phyloP scores from a whole-genome alignment of 441 rosid species.

The Adansonia madagascariensis region DNA sequence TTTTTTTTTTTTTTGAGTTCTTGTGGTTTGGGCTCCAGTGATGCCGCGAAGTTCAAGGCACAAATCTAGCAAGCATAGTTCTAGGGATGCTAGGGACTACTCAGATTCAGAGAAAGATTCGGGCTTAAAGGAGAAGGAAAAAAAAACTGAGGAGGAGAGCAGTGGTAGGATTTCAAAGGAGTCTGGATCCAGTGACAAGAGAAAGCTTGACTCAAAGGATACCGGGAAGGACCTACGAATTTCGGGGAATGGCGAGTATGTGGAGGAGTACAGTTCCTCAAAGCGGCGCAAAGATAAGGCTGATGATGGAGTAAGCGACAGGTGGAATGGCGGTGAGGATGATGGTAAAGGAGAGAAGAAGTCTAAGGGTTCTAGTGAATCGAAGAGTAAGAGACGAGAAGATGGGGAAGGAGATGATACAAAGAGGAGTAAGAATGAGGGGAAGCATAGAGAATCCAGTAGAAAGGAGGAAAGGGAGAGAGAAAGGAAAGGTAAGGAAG shows the following conservation, averaged over 20 bases:
- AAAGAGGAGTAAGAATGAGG: slow-evolving; percentile 46
- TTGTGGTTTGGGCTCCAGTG: slow-evolving; percentile 28
- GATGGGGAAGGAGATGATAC: slow-evolving; percentile 56
- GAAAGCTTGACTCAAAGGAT: slow-evolving; percentile 63
- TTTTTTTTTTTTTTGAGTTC: slow-evolving; percentile 18
- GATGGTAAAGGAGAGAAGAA: slow-evolving; percentile 59
- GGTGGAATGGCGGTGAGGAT: slow-evolving; percentile 83
- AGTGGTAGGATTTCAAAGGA: slow-evolving; percentile 62
- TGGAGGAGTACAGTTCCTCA: slow-evolving; percentile 57
- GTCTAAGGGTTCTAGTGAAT: slow-evolving; percentile 55
- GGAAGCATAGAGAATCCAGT: slow-evolving; percentile 71
- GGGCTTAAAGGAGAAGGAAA: slow-evolving; percentile 71
- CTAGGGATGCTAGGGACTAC: slow-evolving; percentile 73
- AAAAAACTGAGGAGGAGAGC: slow-evolving; percentile 62
- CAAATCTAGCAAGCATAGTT: slow-evolving; percentile 89
- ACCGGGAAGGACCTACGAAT: slow-evolving; percentile 45
- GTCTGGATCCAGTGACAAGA: slow-evolving; percentile 59
- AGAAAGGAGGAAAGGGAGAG: slow-evolving; percentile 60
- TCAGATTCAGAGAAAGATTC: slow-evolving; percentile 91
- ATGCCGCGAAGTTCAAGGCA: slow-evolving; percentile 95
- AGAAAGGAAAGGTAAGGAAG: slow-evolving; percentile 59
- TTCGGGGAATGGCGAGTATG: slow-evolving; percentile 59
- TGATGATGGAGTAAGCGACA: slow-evolving; percentile 59
- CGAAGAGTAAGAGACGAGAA: slow-evolving; percentile 72
- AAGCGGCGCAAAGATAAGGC: slow-evolving; percentile 69